phyloP scores from a whole-genome alignment of 225 moss, liverwort and hornwort species.

The Anthoceros angustus region DNA sequence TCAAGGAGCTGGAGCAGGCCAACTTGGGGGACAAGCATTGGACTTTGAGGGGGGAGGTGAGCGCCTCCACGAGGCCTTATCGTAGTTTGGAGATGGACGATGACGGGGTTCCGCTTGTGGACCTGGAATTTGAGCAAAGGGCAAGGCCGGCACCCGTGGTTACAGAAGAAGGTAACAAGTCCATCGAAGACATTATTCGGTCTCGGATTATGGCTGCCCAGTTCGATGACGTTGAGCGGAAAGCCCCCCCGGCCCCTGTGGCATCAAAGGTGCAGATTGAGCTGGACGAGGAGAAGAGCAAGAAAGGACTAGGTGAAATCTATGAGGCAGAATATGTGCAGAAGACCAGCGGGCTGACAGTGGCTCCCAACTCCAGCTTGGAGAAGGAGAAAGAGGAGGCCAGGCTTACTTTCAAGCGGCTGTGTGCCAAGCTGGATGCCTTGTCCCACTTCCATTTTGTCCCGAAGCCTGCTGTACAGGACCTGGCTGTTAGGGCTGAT shows the following conservation, averaged over 20 bases:
- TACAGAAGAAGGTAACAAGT: constrained; percentile 75
- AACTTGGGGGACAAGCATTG: constrained; percentile 73
- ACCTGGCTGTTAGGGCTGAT: constrained; percentile 70
- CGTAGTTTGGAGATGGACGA: constrained; percentile 8
- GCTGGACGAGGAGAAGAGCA: constrained; percentile 91
- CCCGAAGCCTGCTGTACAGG: constrained; percentile 82
- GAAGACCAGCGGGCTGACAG: constrained; percentile 39
- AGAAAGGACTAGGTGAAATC: constrained; percentile 82
- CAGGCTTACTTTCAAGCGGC: constrained; percentile 26
- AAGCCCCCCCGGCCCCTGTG: constrained; percentile 22
- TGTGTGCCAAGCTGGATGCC: constrained; percentile 66
- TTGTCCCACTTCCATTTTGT: constrained; percentile 88
- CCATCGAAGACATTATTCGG: constrained; percentile 81
- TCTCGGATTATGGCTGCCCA: constrained; percentile 61
- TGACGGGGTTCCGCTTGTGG: constrained; percentile 88
- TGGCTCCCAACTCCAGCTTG: constrained; percentile 54
- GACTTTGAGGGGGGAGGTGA: constrained; percentile 95
- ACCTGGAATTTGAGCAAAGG: constrained; percentile 93
- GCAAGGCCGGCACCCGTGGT: constrained; percentile 82
- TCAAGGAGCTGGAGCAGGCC: constrained; percentile 62
- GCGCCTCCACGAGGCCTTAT: constrained; percentile 63
- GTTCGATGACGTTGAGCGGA: constrained; percentile 66
- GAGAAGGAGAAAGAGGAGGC: constrained; percentile 68
- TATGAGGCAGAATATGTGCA: constrained; percentile 96
- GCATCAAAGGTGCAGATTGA: constrained; percentile 54